Base-by-base conservation (phyloP, 371 early-diverging fungal genomes). In the Amoeboaphelidium protococcarum region DNA sequence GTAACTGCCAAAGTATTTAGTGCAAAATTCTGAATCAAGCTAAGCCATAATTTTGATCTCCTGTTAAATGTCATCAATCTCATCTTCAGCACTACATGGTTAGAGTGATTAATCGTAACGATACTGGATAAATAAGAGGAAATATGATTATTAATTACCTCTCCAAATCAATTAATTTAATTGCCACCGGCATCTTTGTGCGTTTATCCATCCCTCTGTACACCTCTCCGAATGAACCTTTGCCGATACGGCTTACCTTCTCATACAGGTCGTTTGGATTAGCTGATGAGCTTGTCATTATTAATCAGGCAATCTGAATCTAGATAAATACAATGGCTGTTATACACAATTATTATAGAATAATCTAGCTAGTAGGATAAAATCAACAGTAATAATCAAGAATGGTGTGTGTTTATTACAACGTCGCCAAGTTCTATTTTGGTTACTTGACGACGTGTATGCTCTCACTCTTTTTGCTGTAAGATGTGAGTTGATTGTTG, bases 41-140 rank as follows among this genome's bases (percentile, higher is more conserved):
- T 82, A 82, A 1, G 85, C 79, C 2, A 96, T 66, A 20, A 91
- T 63, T 23, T 72, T 68, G 46, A 96, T 90, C 59, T 96, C 97
- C 47, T 79, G 74, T 55, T 82, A 84, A 55, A 91, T 87, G 55
- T 89, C 92, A 41, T 72, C 73, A n/a, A 94, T 84, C 56, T 90
- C 92, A 48, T 96, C 92, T 49, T 86, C 84, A 45, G 12, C 22
- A 42, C 22, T n/a, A n/a, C n/a, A n/a, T n/a, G n/a, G n/a, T n/a
- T n/a, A n/a, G n/a, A n/a, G n/a, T n/a, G n/a, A n/a, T n/a, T n/a
- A n/a, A n/a, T n/a, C n/a, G n/a, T n/a, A n/a, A n/a, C n/a, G n/a
- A n/a, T n/a, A n/a, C n/a, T n/a, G n/a, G n/a, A n/a, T n/a, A n/a
- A n/a, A n/a, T n/a, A n/a, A n/a, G n/a, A n/a, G n/a, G n/a, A n/a